phyloP scores from a whole-genome alignment of 2,329 filamentous ascomycete species.

The Fusarium liriodendri region DNA sequence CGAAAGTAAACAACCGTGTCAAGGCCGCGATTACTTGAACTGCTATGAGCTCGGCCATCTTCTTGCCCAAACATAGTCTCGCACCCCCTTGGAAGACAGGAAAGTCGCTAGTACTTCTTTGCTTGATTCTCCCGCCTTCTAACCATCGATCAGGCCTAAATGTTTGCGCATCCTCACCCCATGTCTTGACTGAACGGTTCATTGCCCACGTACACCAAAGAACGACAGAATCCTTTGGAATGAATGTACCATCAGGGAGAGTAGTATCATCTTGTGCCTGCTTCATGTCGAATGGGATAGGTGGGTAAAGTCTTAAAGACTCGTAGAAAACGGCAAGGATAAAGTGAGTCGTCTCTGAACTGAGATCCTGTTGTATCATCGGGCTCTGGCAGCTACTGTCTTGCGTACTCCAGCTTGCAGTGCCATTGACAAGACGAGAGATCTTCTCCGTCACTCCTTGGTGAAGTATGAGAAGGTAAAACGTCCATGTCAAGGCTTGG shows the following conservation, averaged over 20 bases:
- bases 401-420: background rate
- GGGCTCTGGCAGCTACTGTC: background rate
- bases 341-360: background rate
- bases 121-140: background rate
- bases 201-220: background rate
- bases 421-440: background rate
- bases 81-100: background rate
- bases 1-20: background rate
- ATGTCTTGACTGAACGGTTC: background rate
- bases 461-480: constrained; percentile 67
- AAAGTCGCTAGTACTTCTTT: background rate
- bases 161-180: background rate
- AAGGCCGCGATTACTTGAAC: background rate
- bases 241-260: background rate
- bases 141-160: background rate
- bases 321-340: background rate
- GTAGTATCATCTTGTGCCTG: background rate
- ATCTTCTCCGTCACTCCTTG: constrained; percentile 39
- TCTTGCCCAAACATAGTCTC: background rate
- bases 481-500: constrained; percentile 72
- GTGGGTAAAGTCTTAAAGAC: background rate
- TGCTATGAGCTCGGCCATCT: background rate
- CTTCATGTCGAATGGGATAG: background rate
- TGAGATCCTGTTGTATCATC: background rate
- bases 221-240: background rate